Base-by-base conservation (phyloP, 345 rosid genomes). In the Cardamine occulta region DNA sequence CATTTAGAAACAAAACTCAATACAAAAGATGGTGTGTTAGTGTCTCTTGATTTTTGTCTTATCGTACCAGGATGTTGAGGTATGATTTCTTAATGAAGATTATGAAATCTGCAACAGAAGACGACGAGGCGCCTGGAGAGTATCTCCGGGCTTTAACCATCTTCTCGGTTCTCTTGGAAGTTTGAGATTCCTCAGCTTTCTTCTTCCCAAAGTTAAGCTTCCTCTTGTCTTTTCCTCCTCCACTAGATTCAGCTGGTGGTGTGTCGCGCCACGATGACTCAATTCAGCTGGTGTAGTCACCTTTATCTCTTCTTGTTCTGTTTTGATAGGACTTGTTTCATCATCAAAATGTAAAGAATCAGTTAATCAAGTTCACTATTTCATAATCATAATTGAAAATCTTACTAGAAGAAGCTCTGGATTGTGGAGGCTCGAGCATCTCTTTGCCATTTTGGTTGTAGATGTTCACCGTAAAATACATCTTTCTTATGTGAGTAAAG, bases 321-420 rank as follows among this genome's bases (percentile, higher is more conserved):
- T n/a, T n/a, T n/a, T n/a, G n/a, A n/a, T n/a, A n/a, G n/a, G n/a
- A 45, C 55, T 51, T 67, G 61, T 44, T 45, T 64, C 68, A 55
- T 55, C 35, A 39, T 39, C 21, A 37, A 39, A 23, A 53, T 12
- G 4, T 4, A 23, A 53, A 37, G 29, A 37, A 53, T 23, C 63
- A 31, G 19, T 45, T 45, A 29, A 13, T 61, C 8, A 1, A 12
- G 40, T 17, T 58, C 63, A 69, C 21, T 57, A 12, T 34, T 23
- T 72, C 60, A 44, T 44, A 21, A 48, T 1, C 35, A 11, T 3
- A 14, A 10, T 1, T 1, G 0, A 5, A 61, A 7, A 56, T 28
- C 65, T 59, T 61, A 72, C 61, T 34, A 1, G 60, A 49, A 51
- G 62, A 23, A n/a, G 57, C 31, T 24, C 0, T 4, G n/a, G 39